A percentile compares a stretch with the other conserved stretches of the same genome.
Conservation (phyloP, 108 stramenopile genomes). For the Nannochloropsis granulata region DNA sequence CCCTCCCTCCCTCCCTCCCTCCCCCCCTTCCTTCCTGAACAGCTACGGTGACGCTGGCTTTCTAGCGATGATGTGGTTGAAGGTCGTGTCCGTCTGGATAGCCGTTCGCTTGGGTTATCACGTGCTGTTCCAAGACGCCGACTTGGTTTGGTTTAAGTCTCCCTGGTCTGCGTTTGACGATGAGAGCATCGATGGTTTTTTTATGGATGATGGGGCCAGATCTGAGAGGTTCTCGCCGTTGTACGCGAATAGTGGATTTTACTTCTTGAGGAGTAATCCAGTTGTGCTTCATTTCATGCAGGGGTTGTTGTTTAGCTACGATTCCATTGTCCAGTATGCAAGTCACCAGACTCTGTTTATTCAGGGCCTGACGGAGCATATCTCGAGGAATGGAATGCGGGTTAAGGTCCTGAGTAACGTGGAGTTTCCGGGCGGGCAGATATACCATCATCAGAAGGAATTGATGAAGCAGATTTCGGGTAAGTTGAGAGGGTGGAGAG, state of each 20-base stretch:
- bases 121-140: not conserved
- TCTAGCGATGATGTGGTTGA: slow-evolving; percentile 55
- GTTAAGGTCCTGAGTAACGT: slow-evolving; percentile 49
- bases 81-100: slow-evolving; percentile 56
- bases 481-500: not conserved
- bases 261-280: slow-evolving; percentile 48
- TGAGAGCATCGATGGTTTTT: slow-evolving; percentile 50
- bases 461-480: slow-evolving; percentile 36
- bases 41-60: slow-evolving; percentile 58
- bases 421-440: slow-evolving; percentile 43
- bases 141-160: slow-evolving; percentile 49
- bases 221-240: slow-evolving; percentile 41
- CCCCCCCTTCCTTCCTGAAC: not conserved
- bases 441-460: slow-evolving; percentile 32
- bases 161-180: slow-evolving; percentile 48
- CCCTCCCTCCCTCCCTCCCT: too few relatives aligned
- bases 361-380: not conserved
- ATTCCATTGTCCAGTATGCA: not conserved
- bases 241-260: slow-evolving; percentile 61
- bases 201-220: slow-evolving; percentile 75
- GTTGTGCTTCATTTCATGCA: not conserved
- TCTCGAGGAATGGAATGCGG: slow-evolving; percentile 46
- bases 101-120: slow-evolving; percentile 30
- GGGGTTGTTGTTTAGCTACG: not conserved
- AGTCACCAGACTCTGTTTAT: slow-evolving; percentile 18